Conservation (phyloP, 176 grass and related monocot species). For the Musa troglodytarum region DNA sequence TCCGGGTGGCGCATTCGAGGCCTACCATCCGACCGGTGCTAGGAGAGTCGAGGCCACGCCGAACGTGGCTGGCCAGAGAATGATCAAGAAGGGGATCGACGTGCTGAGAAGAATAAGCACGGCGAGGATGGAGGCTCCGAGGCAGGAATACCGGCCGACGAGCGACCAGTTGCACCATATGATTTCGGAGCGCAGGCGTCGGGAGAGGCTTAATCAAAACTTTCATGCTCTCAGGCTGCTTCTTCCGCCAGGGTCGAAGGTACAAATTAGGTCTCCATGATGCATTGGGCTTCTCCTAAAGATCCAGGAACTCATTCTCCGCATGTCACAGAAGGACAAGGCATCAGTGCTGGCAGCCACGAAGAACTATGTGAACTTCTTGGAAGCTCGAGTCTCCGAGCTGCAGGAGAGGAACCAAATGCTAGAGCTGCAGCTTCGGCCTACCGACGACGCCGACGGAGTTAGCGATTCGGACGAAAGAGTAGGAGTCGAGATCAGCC, state of each 20-base stretch:
- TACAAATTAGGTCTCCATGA: not conserved
- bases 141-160: not conserved
- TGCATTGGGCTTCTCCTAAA: no score
- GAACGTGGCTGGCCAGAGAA: not conserved
- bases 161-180: slow-evolving; percentile 78
- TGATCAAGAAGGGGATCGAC: slow-evolving; percentile 3
- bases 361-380: slow-evolving; percentile 46
- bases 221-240: slow-evolving; percentile 63
- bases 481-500: slow-evolving; percentile 19
- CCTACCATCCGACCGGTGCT: not conserved
- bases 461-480: slow-evolving; percentile 10
- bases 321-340: slow-evolving; percentile 59
- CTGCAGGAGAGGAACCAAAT: slow-evolving; percentile 66
- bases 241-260: slow-evolving; percentile 61
- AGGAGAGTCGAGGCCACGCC: not conserved
- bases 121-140: not conserved
- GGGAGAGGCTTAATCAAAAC: slow-evolving; percentile 86
- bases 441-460: not conserved
- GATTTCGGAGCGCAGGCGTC: slow-evolving; percentile 74
- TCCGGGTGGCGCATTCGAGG: not conserved
- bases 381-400: slow-evolving; percentile 41
- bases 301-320: no score
- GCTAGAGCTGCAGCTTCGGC: slow-evolving; percentile 29
- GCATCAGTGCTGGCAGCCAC: slow-evolving; percentile 67
- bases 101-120: not conserved